Evolutionary conservation across 192 early-diverging fungal species (phyloP).

Genomic region (Entrophospora sp.): DNA sequence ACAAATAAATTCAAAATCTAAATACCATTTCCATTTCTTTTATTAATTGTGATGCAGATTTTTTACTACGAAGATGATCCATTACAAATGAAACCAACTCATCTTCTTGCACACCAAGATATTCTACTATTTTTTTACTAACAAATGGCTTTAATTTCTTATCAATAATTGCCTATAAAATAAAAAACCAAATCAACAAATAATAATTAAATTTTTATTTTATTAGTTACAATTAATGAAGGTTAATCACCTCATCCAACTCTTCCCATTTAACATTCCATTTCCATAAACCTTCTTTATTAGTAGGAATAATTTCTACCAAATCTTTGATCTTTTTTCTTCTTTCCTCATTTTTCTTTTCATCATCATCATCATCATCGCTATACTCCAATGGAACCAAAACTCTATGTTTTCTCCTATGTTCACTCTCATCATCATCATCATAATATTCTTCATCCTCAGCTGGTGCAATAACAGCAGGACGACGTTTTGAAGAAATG

Average conservation of each 20-base stretch:
- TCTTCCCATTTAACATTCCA: conserved; percentile 72
- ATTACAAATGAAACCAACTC: conserved; percentile 72
- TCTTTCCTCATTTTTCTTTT: conserved; percentile 60
- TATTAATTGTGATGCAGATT: conserved; percentile 54
- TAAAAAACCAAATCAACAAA: too few species aligned
- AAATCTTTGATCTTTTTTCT: conserved; percentile 52
- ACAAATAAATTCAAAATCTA: neutral
- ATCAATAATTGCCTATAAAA: conserved; percentile 40
- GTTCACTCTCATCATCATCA: conserved; percentile 46
- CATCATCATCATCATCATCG: conserved; percentile 36
- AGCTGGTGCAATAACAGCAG: conserved; percentile 12
- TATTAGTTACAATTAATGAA: too few species aligned
- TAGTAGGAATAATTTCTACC: conserved; percentile 61
- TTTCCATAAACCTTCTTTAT: too few species aligned
- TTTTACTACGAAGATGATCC: conserved; percentile 54
- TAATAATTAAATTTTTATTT: too few species aligned
- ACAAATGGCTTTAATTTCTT: conserved; percentile 68
- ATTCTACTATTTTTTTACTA: conserved; percentile 66
- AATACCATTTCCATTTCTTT: conserved; percentile 69
- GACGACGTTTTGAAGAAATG: conserved; percentile 25
- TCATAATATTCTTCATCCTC: conserved; percentile 27
- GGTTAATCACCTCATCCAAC: conserved; percentile 53
- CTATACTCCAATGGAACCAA: conserved; percentile 41
- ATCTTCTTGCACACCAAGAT: conserved; percentile 70
- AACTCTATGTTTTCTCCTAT: conserved; percentile 33